These are phyloP conservation scores for Pichia sp. DNA, from an alignment of 1,139 yeast genomes.

Conservation along the genomic window DNA sequence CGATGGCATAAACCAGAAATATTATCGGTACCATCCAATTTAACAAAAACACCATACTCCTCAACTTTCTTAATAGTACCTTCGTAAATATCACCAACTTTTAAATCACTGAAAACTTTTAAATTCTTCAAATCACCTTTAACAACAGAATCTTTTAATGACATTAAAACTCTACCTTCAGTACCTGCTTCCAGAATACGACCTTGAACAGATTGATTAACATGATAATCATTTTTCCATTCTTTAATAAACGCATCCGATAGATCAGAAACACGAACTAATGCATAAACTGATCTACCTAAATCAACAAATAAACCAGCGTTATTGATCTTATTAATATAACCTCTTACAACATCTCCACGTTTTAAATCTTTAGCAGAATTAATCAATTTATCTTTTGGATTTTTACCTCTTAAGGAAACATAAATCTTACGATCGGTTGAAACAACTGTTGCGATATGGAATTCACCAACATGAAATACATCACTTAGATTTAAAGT, in stretches of 20 bases:
- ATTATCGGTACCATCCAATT: slow-evolving; percentile 65
- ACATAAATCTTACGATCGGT: slow-evolving; percentile 61
- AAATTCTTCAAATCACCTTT: slow-evolving; percentile 56
- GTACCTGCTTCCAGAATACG: slow-evolving; percentile 60
- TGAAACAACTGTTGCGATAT: slow-evolving; percentile 53
- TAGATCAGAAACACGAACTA: slow-evolving; percentile 75
- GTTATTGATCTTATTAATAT: slow-evolving; percentile 66
- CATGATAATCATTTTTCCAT: slow-evolving; percentile 74
- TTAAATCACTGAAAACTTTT: slow-evolving; percentile 58
- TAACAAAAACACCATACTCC: slow-evolving; percentile 88
- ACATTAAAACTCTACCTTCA: slow-evolving; percentile 63
- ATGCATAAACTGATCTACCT: slow-evolving; percentile 67
- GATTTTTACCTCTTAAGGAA: slow-evolving; percentile 47
- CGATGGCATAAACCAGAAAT: slow-evolving; percentile 86
- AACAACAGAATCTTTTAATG: slow-evolving; percentile 78
- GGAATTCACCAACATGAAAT: slow-evolving; percentile 51
- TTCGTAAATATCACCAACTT: slow-evolving; percentile 64
- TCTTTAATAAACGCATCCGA: slow-evolving; percentile 79
- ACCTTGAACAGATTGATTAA: slow-evolving; percentile 71
- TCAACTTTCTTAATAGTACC: slow-evolving; percentile 78
- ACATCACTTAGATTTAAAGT: slow-evolving; percentile 46
- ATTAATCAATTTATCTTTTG: slow-evolving; percentile 49
- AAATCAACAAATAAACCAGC: slow-evolving; percentile 77
- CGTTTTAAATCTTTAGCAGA: slow-evolving; percentile 51
- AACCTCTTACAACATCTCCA: slow-evolving; percentile 76